Evolutionary conservation across 768 basidiomycete species (phyloP).

Genomic region (Mycena belliarum): DNA sequence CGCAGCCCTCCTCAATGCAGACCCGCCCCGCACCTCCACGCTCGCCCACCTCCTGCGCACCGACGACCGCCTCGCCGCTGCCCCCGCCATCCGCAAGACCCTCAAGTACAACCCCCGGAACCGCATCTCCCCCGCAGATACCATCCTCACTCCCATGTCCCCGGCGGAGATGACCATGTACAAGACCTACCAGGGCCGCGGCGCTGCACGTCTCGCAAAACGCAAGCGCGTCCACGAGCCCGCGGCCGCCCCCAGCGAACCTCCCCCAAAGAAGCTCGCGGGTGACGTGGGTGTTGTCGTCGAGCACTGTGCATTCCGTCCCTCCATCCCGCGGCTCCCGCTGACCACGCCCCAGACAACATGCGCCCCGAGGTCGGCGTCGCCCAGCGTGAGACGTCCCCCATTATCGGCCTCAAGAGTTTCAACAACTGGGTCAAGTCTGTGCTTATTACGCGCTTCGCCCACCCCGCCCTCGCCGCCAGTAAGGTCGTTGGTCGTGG

Average conservation of each 20-base stretch:
- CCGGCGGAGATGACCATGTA: conserved; percentile 61
- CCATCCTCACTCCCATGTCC: conserved; percentile 67
- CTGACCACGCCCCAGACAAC: conserved; percentile 63
- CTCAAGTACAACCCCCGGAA: conserved; percentile 58
- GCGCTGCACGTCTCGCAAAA: conserved; percentile 53
- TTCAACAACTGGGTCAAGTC: conserved; percentile 99
- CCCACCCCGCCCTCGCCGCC: conserved; percentile 63
- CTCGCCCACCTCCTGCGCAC: conserved; percentile 42
- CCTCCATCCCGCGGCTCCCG: background rate
- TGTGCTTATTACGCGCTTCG: conserved; percentile 90
- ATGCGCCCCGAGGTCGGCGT: conserved; percentile 89
- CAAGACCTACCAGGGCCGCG: conserved; percentile 56
- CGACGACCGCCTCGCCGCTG: conserved; percentile 27
- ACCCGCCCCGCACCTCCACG: conserved; percentile 47
- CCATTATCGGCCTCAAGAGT: conserved; percentile 94
- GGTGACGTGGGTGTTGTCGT: conserved; percentile 77
- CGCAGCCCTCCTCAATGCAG: conserved; percentile 73
- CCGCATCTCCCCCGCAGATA: conserved; percentile 59
- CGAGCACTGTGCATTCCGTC: conserved; percentile 66
- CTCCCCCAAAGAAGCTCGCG: conserved; percentile 51
- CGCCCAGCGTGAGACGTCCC: conserved; percentile 79
- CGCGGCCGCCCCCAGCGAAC: conserved; percentile 40
- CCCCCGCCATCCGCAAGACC: conserved; percentile 29
- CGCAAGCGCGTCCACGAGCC: conserved; percentile 50
- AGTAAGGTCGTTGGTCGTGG: conserved; percentile 34